Base-by-base conservation (phyloP, 225 moss, liverwort and hornwort species). In the Asterella californica region DNA sequence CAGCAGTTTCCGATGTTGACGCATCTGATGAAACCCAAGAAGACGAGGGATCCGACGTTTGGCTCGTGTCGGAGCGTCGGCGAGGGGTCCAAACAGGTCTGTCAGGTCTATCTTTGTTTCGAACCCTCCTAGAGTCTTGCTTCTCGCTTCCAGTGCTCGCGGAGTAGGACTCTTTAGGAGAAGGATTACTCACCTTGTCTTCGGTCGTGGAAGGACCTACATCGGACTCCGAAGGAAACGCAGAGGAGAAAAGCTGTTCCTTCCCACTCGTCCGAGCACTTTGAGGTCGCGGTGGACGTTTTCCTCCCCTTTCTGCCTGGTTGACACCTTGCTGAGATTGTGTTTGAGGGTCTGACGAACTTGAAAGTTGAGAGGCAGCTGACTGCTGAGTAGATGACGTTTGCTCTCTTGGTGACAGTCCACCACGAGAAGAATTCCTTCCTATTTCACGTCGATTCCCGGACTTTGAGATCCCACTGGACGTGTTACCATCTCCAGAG, bases 71-170 rank as follows among this genome's bases (percentile, higher is more conserved):
- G 47, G 87, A 76, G 49, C 99, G 93, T 81, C 99, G 92, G 70
- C 99, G 95, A 42, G 99, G 99, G 73, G 99, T 99, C 99, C 99
- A 99, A 9, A 99, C 93, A 34, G 99, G 94, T 75, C 99, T 88
- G 76, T 99, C 99, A 52, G 99, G 99, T 84, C 99, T 92, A 70
- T 99, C 99, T 83, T 99, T 99, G 86, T 99, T 99, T 81, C 99
- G 90, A 50, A 99, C 90, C 72, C 93, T 93, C 83, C 99, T 88
- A 50, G 99, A 72, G 81, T 95, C 95, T 79, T 95, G 99, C 83
- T 90, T 90, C 33, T 99, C 99, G 46, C 82, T 85, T 78, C 80
- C 82, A 36, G 88, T 84, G 70, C 81, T 52, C 37, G 80, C 25
- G 32, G 88, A 69, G 49, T 86, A 87, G 53, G 88, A 87, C 36